phyloP scores from a whole-genome alignment of 2,329 filamentous ascomycete genomes.

The Macrophomina pseudophaseolina region DNA sequence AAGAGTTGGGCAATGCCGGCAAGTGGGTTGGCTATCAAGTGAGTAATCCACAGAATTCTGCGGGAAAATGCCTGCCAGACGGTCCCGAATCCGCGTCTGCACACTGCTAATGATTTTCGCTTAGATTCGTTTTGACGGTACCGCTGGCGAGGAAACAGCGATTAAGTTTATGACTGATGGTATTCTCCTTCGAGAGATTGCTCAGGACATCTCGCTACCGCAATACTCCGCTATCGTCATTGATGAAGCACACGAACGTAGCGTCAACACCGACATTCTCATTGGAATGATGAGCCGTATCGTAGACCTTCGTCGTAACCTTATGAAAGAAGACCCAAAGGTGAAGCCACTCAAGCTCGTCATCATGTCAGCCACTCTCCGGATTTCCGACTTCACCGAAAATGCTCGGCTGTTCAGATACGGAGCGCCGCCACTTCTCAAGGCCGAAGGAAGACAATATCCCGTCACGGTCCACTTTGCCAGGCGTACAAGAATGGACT shows the following conservation, averaged over 20 bases:
- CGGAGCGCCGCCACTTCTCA: slow-evolving; percentile 77
- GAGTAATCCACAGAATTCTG: slow-evolving; percentile 26
- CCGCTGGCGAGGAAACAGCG: slow-evolving; percentile 76
- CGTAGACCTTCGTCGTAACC: slow-evolving; percentile 77
- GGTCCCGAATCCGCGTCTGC: background rate
- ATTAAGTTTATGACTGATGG: slow-evolving; percentile 99
- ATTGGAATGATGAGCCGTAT: slow-evolving; percentile 96
- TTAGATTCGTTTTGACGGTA: slow-evolving; percentile 87
- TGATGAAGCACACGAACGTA: slow-evolving; percentile 96
- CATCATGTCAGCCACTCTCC: slow-evolving; percentile 96
- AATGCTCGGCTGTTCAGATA: slow-evolving; percentile 79
- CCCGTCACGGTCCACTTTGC: slow-evolving; percentile 90
- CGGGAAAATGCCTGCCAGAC: no score
- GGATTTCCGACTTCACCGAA: slow-evolving; percentile 87
- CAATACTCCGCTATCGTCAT: slow-evolving; percentile 96
- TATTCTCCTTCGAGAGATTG: slow-evolving; percentile 88
- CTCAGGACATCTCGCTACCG: slow-evolving; percentile 82
- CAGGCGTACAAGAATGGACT: slow-evolving; percentile 80
- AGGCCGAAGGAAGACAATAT: slow-evolving; percentile 91
- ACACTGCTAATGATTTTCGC: background rate
- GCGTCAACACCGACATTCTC: slow-evolving; percentile 97
- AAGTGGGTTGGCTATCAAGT: slow-evolving; percentile 76
- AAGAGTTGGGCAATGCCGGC: slow-evolving; percentile 81
- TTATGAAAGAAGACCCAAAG: slow-evolving; percentile 72
- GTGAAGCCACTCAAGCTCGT: slow-evolving; percentile 83